Evolutionary conservation across 192 early-diverging fungal genomes (phyloP).

Genomic region (Linnemannia hyalina): DNA sequence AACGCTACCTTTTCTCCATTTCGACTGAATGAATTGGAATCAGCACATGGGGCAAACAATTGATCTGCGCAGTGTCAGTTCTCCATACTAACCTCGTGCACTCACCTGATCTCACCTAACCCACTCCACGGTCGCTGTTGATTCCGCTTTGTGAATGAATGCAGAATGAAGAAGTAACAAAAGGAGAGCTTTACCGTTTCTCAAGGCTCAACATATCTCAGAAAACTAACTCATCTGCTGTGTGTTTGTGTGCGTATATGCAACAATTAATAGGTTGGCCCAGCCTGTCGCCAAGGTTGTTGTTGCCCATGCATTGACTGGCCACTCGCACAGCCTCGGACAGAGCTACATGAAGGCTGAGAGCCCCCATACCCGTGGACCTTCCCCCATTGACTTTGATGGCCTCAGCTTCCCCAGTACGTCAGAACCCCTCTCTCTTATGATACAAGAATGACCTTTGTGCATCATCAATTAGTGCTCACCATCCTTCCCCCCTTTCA

Average conservation of each 20-base stretch:
- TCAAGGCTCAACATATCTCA: neutral
- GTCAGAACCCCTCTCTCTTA: slow-evolving; percentile 9
- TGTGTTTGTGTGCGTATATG: neutral
- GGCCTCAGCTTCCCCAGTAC: slow-evolving; percentile 90
- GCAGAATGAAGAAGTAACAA: neutral
- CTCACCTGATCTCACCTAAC: neutral
- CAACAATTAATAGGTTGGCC: slow-evolving; percentile 12
- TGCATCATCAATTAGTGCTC: neutral
- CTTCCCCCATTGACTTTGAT: slow-evolving; percentile 74
- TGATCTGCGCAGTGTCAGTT: neutral
- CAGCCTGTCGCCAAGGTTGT: slow-evolving; percentile 33
- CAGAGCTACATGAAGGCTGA: slow-evolving; percentile 42
- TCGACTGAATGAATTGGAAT: neutral
- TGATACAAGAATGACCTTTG: neutral
- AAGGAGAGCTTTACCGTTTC: neutral
- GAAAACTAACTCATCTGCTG: neutral
- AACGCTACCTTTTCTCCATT: neutral
- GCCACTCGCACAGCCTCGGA: slow-evolving; percentile 25
- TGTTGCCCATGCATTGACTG: slow-evolving; percentile 41
- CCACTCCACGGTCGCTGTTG: neutral
- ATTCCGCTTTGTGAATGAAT: neutral
- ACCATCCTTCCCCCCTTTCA: neutral
- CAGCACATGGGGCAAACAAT: neutral
- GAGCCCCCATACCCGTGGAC: slow-evolving; percentile 27
- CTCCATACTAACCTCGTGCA: neutral